phyloP scores from a whole-genome alignment of 1,284 basidiomycete genomes.

The Tilletia indica region DNA sequence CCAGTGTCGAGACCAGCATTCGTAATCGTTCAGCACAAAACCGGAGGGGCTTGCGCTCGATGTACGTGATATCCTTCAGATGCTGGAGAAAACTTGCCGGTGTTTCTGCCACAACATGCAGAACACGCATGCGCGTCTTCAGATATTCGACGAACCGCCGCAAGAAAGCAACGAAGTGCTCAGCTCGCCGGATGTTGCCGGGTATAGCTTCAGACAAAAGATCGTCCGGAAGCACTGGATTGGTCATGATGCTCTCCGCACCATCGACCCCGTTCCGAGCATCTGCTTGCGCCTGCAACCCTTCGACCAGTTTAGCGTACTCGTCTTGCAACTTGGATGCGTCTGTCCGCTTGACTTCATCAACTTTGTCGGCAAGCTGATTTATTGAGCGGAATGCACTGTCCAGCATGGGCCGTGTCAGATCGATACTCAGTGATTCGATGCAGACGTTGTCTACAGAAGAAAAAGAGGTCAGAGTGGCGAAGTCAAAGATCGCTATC shows the following conservation, averaged over 20 bases:
- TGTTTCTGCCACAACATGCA: conserved; percentile 99
- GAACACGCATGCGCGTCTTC: conserved; percentile 97
- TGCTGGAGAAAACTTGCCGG: conserved; percentile 97
- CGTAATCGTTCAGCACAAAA: conserved; percentile 96
- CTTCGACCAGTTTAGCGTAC: conserved; percentile 93
- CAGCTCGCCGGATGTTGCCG: conserved; percentile 96
- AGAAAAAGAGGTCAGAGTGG: conserved; percentile 7
- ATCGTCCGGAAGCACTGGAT: conserved; percentile 92
- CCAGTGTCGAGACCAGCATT: conserved; percentile 87
- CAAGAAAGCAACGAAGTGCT: conserved; percentile 97
- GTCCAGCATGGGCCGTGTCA: conserved; percentile 98
- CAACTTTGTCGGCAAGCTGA: conserved; percentile 85
- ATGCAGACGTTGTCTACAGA: conserved; percentile 92
- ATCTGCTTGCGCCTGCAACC: conserved; percentile 67
- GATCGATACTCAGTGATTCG: conserved; percentile 93
- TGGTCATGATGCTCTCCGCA: conserved; percentile 77
- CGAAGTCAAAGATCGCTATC: too few relatives aligned
- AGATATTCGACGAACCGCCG: conserved; percentile 98
- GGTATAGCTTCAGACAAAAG: conserved; percentile 92
- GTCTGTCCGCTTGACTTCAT: conserved; percentile 94
- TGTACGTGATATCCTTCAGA: conserved; percentile 97
- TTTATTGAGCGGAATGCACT: conserved; percentile 85
- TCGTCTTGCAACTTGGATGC: conserved; percentile 93
- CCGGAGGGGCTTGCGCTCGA: conserved; percentile 89
- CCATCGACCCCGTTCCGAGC: conserved; percentile 58